Percentiles rank a stretch among this genome's conserved stretches.
These are phyloP conservation scores for Dalbergia cochinchinensis DNA, from an alignment of 306 rosid genomes.

Conservation along the genomic window DNA sequence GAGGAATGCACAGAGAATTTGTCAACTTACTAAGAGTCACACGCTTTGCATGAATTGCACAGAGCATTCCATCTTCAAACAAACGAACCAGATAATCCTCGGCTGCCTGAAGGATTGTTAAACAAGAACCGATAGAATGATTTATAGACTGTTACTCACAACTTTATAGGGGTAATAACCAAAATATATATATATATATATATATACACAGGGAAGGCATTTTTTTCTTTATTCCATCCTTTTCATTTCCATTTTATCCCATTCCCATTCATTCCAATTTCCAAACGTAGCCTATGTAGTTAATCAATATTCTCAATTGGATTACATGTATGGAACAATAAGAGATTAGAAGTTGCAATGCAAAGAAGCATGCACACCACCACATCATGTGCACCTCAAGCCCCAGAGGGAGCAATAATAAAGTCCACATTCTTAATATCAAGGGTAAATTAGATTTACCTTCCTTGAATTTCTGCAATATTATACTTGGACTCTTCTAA, in stretches of 20 bases:
- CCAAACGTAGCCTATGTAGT: conserved; percentile 5
- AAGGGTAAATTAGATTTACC: too few relatives aligned
- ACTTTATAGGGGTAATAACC: background rate
- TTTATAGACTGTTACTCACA: conserved; percentile 1
- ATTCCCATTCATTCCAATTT: background rate
- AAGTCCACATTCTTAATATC: background rate
- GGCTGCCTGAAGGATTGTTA: conserved; percentile 71
- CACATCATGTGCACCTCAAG: background rate
- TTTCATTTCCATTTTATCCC: conserved; percentile 10
- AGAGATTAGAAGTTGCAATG: background rate
- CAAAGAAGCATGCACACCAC: too few relatives aligned
- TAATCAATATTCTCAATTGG: background rate
- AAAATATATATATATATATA: too few relatives aligned
- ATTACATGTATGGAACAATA: background rate
- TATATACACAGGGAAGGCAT: background rate
- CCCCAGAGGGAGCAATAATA: background rate
- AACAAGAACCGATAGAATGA: conserved; percentile 26
- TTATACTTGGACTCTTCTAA: too few relatives aligned
- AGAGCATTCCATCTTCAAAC: conserved; percentile 86
- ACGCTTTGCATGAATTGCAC: conserved; percentile 93
- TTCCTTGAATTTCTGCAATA: too few relatives aligned
- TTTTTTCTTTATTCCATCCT: background rate
- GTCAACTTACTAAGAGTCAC: conserved; percentile 88
- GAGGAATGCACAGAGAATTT: conserved; percentile 4
- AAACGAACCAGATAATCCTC: conserved; percentile 74